phyloP scores from a whole-genome alignment of 139 green algal genomes.

The Closterium sp. region DNA sequence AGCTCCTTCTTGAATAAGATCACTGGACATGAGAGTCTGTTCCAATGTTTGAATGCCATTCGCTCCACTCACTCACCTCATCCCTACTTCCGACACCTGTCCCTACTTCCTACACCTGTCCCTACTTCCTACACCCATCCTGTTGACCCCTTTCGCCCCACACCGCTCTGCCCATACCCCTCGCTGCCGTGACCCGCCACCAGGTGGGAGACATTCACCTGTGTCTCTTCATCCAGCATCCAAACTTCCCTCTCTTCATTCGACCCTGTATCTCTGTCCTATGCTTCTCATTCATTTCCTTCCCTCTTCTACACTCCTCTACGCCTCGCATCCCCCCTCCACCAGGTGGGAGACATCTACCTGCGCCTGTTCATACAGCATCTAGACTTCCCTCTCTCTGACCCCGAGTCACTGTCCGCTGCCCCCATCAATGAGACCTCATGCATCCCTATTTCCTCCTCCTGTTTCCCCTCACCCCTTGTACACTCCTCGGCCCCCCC shows the following conservation, averaged over 20 bases:
- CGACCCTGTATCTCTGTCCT: neutral
- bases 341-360: conserved; percentile 80
- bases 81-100: too few relatives aligned
- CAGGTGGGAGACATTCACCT: too few relatives aligned
- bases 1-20: neutral
- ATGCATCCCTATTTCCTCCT: neutral
- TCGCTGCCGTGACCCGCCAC: too few relatives aligned
- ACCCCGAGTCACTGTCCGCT: conserved; percentile 57
- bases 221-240: neutral
- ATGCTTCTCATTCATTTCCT: conserved; percentile 37
- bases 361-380: conserved; percentile 80
- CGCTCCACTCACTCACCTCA: too few relatives aligned
- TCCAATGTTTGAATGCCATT: too few relatives aligned
- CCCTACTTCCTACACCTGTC: too few relatives aligned
- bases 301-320: too few relatives aligned
- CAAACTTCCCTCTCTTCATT: neutral
- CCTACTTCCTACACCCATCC: too few relatives aligned
- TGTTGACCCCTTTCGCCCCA: neutral
- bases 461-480: neutral
- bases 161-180: neutral
- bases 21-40: too few relatives aligned
- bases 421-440: neutral
- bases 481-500: too few relatives aligned
- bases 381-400: conserved; percentile 45
- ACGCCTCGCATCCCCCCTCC: too few relatives aligned